Evolutionary conservation across 768 basidiomycete genomes (phyloP), one percentile per base, ranked within the genome.

Genomic region (Mycena epipterygia): DNA sequence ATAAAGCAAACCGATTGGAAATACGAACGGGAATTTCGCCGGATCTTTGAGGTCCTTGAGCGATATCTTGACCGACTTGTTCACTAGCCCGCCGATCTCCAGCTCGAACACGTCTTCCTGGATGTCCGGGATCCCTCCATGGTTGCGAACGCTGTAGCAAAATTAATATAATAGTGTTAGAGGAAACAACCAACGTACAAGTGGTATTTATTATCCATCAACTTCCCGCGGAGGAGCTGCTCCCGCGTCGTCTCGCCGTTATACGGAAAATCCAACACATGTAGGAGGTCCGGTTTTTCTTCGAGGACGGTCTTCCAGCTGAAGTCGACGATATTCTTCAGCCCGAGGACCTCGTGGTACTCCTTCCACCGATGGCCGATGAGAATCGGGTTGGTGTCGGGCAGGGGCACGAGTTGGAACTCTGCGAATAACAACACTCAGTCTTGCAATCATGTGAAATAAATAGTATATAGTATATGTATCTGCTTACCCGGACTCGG

Each of bases 261-360:
- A 74, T 88, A 88, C 11, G 88, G 88, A 74, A 89, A 89, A 74
- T 88, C 85, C 27, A 88, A 79, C 25, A 89, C 76, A 69, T 88
- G 86, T 33, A 88, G 81, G 64, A 88, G 78, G 68, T 85, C 83
- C 14, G 82, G 81, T 74, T 89, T 89, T 77, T 89, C 88, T 72
- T 82, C 81, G 68, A 84, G 84, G 33, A 88, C 85, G 2, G 82
- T 81, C 63, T 86, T 80, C 88, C 88, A 89, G 78, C 86, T 87
- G 68, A 82, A 79, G 69, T 87, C 83, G 57, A 88, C 84, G 66
- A 88, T 83, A 48, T 76, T 76, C 73, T 78, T 75, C 42, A 87
- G 80, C 17, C 88, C 88, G 59, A 89, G 81, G 0, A 82, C 85
- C 63, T 84, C 81, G 72, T 88, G 87, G 65, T 88, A 88, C 72